Conservation (phyloP, 345 rosid species). For the Euphorbia tirucalli region DNA sequence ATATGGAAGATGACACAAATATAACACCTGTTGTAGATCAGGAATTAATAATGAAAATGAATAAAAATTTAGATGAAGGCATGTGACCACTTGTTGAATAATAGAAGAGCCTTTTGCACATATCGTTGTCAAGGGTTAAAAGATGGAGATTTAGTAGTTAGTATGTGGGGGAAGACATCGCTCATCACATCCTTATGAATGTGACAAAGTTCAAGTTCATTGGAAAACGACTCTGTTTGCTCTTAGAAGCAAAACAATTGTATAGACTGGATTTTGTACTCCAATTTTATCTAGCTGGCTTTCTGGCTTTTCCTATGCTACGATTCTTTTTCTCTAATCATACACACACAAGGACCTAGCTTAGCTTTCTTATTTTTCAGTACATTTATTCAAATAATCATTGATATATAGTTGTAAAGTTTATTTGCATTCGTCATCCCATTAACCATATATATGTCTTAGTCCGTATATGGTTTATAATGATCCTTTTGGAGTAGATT, state of each 20-base stretch:
- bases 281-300: conserved; percentile 18
- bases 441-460: no score
- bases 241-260: neutral
- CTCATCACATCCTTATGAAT: conserved; percentile 6
- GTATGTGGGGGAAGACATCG: conserved; percentile 10
- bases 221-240: conserved; percentile 15
- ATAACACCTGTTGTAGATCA: neutral
- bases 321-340: neutral
- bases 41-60: neutral
- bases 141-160: conserved; percentile 7
- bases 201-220: conserved; percentile 9
- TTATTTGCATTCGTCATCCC: no score
- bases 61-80: neutral
- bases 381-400: no score
- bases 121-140: conserved; percentile 16
- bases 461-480: no score
- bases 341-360: neutral
- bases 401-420: no score
- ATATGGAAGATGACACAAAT: neutral
- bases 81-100: conserved; percentile 28
- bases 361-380: no score
- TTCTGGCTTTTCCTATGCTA: conserved; percentile 11
- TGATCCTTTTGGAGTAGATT: no score
- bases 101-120: neutral
- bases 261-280: conserved; percentile 23